Evolutionary conservation across 2,329 filamentous ascomycete species (phyloP).

Genomic region (Hymenoscyphus albidus): DNA sequence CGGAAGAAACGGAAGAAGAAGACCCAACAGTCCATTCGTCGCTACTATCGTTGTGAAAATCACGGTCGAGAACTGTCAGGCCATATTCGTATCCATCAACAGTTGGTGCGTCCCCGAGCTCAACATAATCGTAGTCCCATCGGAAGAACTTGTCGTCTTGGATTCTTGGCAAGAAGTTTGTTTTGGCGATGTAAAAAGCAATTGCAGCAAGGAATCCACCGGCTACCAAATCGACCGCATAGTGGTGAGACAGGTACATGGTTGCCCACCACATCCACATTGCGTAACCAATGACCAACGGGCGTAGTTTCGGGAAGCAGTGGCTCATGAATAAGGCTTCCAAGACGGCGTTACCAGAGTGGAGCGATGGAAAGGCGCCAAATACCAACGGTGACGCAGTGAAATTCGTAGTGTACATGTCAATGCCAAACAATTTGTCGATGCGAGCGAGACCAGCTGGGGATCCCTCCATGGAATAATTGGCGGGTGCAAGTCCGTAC

Average conservation of each 20-base stretch:
- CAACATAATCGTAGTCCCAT: conserved; percentile 95
- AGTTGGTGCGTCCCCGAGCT: conserved; percentile 67
- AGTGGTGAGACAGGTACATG: conserved; percentile 97
- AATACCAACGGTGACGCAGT: conserved; percentile 88
- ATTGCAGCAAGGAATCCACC: conserved; percentile 75
- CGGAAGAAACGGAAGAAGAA: conserved; percentile 51
- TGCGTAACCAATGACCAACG: conserved; percentile 77
- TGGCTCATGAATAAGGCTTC: conserved; percentile 92
- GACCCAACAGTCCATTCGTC: conserved; percentile 91
- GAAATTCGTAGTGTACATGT: conserved; percentile 91
- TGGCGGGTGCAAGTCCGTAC: conserved; percentile 84
- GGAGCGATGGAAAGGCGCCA: conserved; percentile 89
- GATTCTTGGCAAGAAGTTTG: conserved; percentile 74
- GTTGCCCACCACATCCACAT: conserved; percentile 98
- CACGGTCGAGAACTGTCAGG: conserved; percentile 29
- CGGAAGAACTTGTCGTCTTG: conserved; percentile 82
- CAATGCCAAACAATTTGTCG: conserved; percentile 83
- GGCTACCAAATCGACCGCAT: conserved; percentile 86
- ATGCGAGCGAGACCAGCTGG: conserved; percentile 86
- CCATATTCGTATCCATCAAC: conserved; percentile 49
- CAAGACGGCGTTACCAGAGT: conserved; percentile 83
- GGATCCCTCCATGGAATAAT: conserved; percentile 86
- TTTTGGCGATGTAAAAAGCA: conserved; percentile 78
- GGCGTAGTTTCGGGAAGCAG: conserved; percentile 78
- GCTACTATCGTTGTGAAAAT: conserved; percentile 50